Percentiles rank a stretch among this genome's conserved stretches.
phyloP scores from a whole-genome alignment of 192 early-diverging fungal species.

The Phlyctochytrium planicorne region DNA sequence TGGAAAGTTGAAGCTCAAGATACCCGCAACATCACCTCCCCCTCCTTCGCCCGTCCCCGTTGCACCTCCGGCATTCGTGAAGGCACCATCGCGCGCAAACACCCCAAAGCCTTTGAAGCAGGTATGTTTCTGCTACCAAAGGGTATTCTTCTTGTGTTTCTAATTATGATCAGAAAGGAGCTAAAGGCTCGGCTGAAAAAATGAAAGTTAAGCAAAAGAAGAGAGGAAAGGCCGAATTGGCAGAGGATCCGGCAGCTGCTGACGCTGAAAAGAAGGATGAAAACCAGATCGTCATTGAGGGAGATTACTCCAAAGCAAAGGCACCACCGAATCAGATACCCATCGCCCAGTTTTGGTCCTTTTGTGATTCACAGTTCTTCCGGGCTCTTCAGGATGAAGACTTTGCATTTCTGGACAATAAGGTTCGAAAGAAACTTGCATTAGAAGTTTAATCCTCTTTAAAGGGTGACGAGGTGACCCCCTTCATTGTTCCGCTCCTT shows the following conservation, averaged over 20 bases:
- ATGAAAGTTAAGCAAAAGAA: conserved; percentile 17
- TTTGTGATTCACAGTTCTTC: conserved; percentile 80
- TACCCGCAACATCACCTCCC: conserved; percentile 15
- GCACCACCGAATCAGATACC: conserved; percentile 71
- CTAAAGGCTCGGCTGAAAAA: conserved; percentile 23
- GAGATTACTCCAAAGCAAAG: conserved; percentile 50
- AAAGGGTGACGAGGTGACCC: conserved; percentile 63
- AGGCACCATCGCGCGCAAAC: not conserved
- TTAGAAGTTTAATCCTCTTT: not conserved
- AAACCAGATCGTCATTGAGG: conserved; percentile 23
- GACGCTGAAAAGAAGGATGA: conserved; percentile 5
- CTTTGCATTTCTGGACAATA: conserved; percentile 62
- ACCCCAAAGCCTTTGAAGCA: conserved; percentile 5
- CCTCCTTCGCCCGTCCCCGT: conserved; percentile 4
- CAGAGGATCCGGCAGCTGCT: not conserved
- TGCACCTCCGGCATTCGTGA: not conserved
- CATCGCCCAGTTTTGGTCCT: conserved; percentile 78
- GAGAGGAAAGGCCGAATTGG: conserved; percentile 3
- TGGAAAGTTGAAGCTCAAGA: conserved; percentile 34
- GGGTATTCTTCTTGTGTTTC: not conserved
- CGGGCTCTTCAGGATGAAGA: conserved; percentile 79
- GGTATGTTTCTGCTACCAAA: not conserved
- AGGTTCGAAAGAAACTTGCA: conserved; percentile 25
- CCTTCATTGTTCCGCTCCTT: conserved; percentile 76
- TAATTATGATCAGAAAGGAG: conserved; percentile 12